These are phyloP conservation scores for Termitomyces sp. DNA, from an alignment of 768 basidiomycete genomes.

Conservation along the genomic window DNA sequence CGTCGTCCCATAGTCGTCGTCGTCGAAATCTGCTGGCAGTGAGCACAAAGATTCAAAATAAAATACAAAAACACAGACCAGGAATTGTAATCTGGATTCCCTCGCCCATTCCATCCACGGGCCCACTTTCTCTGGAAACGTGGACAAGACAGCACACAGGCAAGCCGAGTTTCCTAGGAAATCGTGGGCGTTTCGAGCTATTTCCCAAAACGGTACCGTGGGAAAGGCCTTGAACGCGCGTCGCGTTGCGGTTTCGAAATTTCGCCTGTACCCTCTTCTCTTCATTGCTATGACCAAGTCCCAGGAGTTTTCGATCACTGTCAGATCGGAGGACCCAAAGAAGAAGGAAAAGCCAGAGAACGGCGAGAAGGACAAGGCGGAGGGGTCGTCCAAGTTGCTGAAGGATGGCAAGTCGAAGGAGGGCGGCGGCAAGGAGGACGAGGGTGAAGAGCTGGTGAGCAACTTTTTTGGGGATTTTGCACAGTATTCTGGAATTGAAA, in stretches of 20 bases:
- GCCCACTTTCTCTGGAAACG: constrained; percentile 14
- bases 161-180: constrained; percentile 9
- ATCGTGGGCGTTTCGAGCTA: constrained; percentile 2
- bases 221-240: constrained; percentile 46
- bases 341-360: constrained; percentile 51
- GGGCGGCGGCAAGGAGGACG: constrained; percentile 46
- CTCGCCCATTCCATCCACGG: constrained; percentile 35
- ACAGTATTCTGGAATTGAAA: constrained; percentile 3
- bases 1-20: constrained; percentile 59
- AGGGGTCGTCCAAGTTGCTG: constrained; percentile 52
- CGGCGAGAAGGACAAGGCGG: constrained; percentile 46
- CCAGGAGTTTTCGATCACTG: constrained; percentile 55
- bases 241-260: constrained; percentile 36
- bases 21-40: constrained; percentile 57
- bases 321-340: constrained; percentile 72
- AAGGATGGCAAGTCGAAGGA: constrained; percentile 43
- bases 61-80: constrained; percentile 31
- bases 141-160: not conserved
- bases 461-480: not conserved
- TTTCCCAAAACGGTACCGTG: constrained; percentile 21
- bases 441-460: constrained; percentile 81
- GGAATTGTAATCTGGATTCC: constrained; percentile 66
- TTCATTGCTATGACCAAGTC: constrained; percentile 48
- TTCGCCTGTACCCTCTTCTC: constrained; percentile 3
- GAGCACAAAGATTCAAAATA: constrained; percentile 6